Conservation (phyloP, 1,284 basidiomycete species). For the Retiboletus flavoniger region DNA sequence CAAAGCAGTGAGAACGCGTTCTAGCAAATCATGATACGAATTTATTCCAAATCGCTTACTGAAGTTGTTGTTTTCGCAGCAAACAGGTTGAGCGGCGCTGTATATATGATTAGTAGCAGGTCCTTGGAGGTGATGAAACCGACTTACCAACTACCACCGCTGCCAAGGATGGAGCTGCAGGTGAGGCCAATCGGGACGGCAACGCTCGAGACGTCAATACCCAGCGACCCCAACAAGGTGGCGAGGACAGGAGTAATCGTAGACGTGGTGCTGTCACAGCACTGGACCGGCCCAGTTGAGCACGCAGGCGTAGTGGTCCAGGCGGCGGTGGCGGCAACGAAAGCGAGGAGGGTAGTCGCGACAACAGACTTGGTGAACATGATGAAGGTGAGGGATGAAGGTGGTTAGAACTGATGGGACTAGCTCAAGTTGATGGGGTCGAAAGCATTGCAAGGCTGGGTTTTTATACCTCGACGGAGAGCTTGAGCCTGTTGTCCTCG, state of each 20-base stretch:
- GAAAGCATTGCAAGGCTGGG: neutral
- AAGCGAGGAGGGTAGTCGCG: neutral
- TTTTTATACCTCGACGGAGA: constrained; percentile 1
- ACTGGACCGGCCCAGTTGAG: neutral
- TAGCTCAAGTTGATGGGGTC: neutral
- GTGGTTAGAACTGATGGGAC: neutral
- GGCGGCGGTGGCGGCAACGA: neutral
- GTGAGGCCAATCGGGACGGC: neutral
- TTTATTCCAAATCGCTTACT: constrained; percentile 1
- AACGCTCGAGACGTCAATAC: neutral
- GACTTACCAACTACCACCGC: neutral
- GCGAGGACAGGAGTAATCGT: neutral
- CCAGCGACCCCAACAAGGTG: neutral
- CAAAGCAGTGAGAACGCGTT: neutral
- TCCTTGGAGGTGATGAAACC: too few relatives aligned
- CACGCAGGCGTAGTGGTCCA: neutral
- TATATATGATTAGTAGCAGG: neutral
- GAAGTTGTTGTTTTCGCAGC: constrained; percentile 2
- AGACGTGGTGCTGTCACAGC: neutral
- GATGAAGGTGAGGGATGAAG: neutral
- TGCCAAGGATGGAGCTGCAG: neutral
- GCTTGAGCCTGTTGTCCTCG: neutral
- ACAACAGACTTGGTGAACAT: constrained; percentile 4
- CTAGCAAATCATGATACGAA: neutral
- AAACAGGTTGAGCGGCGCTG: neutral